Evolutionary conservation across 345 rosid genomes (phyloP).

Genomic region (Capsella bursapastoris): DNA sequence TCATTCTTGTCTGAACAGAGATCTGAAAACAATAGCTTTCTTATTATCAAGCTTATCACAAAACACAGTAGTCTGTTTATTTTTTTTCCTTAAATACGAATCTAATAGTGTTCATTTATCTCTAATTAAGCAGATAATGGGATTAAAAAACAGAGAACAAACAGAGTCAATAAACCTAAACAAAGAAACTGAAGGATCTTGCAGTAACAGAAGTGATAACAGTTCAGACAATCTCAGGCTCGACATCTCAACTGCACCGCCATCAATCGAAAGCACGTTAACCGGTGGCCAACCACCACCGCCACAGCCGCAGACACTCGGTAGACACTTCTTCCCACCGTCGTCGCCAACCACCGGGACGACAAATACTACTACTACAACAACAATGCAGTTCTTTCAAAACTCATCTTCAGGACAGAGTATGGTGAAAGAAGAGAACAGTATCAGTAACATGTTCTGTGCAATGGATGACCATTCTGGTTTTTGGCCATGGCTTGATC

Average conservation of each 20-base stretch:
- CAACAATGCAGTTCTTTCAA: constrained; percentile 58
- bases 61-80: constrained; percentile 29
- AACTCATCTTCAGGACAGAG: constrained; percentile 56
- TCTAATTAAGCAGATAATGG: constrained; percentile 62
- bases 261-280: constrained; percentile 67
- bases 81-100: not conserved
- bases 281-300: constrained; percentile 48
- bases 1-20: constrained; percentile 28
- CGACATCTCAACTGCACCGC: constrained; percentile 78
- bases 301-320: constrained; percentile 36
- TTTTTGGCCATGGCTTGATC: constrained; percentile 99
- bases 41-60: constrained; percentile 33
- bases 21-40: constrained; percentile 31
- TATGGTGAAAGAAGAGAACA: constrained; percentile 82
- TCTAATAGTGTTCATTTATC: not conserved
- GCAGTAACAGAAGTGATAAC: constrained; percentile 93
- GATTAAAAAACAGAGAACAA: constrained; percentile 82
- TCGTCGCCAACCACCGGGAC: constrained; percentile 41
- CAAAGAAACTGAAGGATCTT: constrained; percentile 93
- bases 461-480: constrained; percentile 88
- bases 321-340: constrained; percentile 71
- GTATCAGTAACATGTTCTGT: constrained; percentile 87
- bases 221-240: constrained; percentile 87
- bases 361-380: constrained; percentile 48
- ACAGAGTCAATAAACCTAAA: constrained; percentile 88